Base-by-base conservation (phyloP, 176 grass and related monocot species). In the Tillandsia leiboldiana region DNA sequence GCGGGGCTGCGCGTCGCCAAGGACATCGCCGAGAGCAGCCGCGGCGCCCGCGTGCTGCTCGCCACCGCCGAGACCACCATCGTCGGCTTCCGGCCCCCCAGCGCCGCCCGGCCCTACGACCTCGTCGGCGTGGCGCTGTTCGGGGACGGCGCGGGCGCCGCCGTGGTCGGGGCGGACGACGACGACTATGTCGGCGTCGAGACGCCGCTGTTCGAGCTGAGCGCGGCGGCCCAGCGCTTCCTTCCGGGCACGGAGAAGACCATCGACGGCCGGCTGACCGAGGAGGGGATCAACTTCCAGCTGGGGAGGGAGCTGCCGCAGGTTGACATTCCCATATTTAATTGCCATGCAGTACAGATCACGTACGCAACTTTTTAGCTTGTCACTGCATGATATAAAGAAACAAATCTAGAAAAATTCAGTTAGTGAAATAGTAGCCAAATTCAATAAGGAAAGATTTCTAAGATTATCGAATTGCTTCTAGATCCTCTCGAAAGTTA, bases 201-300 rank as follows among this genome's bases (percentile, higher is more conserved):
- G 78, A 54, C 59, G 1, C 81, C 90, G 14, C 71, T 95, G 0
- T 95, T 95, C 77, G 90, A 95, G 75, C 77, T 95, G 24, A 29
- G 81, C 71, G 14, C 83, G 0, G 75, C 90, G 12, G 57, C 74
- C 29, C 90, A 95, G 77, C 71, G 71, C 0, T 90, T 76, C 75
- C 81, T 95, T 10, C 90, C 90, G 0, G 78, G 74, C 22, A 95
- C 86, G 4, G 90, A 95, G 18, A 83, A 68, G 75, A 89, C 72
- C 3, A 94, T 94, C 68, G 86, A 84, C 12, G 90, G 90, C 1
- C 70, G 78, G 59, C 80, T 94, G 2, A 94, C 86, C 15, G 90
- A 94, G 78, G 83, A 89, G 13, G 90, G 86, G 29, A 89, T 94
- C 78, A 89, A 89, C 66, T 89, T 94, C 81, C 86, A 89, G 77